phyloP scores from a whole-genome alignment of 2,329 filamentous ascomycete genomes.

The Colletotrichum karsti region DNA sequence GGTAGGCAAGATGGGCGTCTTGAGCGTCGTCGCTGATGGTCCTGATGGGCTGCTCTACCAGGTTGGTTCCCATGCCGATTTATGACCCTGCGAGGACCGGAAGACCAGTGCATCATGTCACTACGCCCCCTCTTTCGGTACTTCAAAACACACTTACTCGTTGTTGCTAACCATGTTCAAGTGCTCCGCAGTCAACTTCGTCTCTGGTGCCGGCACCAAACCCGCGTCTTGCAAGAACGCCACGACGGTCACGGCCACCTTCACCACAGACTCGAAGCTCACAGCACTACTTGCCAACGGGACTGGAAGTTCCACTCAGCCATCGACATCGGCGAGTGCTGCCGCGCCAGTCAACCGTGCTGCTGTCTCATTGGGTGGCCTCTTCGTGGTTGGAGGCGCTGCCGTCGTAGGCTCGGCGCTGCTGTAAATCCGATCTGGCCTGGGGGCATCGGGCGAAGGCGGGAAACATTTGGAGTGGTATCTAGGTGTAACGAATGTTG shows the following conservation, averaged over 20 bases:
- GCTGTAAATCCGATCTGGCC: no score
- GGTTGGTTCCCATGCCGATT: slow-evolving; percentile 43
- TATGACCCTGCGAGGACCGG: no score
- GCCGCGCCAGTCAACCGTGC: neutral
- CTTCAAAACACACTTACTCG: neutral
- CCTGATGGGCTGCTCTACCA: slow-evolving; percentile 66
- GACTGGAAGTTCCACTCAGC: neutral
- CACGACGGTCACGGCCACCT: slow-evolving; percentile 28
- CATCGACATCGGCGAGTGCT: neutral
- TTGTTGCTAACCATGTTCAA: neutral
- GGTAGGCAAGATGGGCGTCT: slow-evolving; percentile 62
- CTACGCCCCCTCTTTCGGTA: slow-evolving; percentile 50
- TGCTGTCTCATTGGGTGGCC: neutral
- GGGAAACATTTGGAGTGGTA: no score
- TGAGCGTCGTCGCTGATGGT: slow-evolving; percentile 59
- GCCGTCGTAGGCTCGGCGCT: neutral
- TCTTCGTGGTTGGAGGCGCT: neutral
- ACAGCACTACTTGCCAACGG: neutral
- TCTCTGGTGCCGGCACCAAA: slow-evolving; percentile 44
- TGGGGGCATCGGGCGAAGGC: no score
- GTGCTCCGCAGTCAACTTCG: slow-evolving; percentile 57
- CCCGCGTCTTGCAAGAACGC: slow-evolving; percentile 45
- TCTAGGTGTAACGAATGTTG: no score
- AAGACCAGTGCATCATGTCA: neutral
- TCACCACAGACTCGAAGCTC: neutral